Base-by-base conservation (phyloP, 306 rosid genomes). In the Vigna angularis region DNA sequence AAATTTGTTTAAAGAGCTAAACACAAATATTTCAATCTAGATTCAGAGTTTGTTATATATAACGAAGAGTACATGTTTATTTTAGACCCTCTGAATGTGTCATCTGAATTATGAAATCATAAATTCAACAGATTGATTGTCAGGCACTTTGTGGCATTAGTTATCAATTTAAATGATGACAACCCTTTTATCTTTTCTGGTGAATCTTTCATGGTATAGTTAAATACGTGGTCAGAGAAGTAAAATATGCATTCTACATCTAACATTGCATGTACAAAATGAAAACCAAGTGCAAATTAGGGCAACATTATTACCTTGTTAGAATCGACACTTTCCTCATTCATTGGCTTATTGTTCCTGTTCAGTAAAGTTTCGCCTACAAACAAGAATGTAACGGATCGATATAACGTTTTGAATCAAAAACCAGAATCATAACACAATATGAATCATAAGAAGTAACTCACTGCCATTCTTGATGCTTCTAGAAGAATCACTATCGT, bases 301-400 rank as follows among this genome's bases (percentile, higher is more conserved):
- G 20, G 2, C 42, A 30, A 5, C 44, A 62, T 16, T 76, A 5
- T 42, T 82, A 87, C 90, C 85, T 82, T 80, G 16, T 63, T 81
- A 13, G 69, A 9, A 36, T 32, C 24, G 30, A 12, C 13, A 48
- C 2, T 38, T 22, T 1, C 73, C 38, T 79, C 78, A 6, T 40
- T 76, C 58, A 16, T 26, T 44, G 74, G 49, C 36, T 20, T n/a
- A 17, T 40, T 70, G 17, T 40, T 36, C 22, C 7, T 49, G 17
- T 16, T 68, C 38, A 50, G 83, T 51, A 56, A 79, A 9, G 34
- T 83, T 22, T 51, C 68, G 7, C 73, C 94, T 85, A 76, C 30
- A 75, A 14, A 42, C 45, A 40, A 7, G 45, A 38, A 40, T 8
- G 45, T 40, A 9, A 40, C 45, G 45, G 45, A 40, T 40, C 32